A percentile compares a stretch with the other conserved stretches of the same genome.
These are phyloP conservation scores for Ustilago lituana DNA, from an alignment of 1,284 basidiomycete species.

Conservation along the genomic window DNA sequence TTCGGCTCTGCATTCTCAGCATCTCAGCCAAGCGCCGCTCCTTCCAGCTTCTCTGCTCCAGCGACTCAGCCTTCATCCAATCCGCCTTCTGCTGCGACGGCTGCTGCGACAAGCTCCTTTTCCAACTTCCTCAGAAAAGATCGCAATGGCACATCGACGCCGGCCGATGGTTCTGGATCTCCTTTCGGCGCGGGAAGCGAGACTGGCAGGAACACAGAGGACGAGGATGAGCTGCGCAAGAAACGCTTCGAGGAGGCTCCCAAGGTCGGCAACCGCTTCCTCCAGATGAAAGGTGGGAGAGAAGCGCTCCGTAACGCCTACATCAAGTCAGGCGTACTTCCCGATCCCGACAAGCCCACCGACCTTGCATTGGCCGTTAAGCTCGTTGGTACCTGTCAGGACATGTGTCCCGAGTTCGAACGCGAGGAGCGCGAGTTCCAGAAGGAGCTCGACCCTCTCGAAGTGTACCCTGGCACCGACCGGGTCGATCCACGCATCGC, in stretches of 20 bases:
- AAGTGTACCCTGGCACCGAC: slow-evolving; percentile 72
- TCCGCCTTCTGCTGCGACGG: slow-evolving; percentile 2
- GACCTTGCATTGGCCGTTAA: slow-evolving; percentile 86
- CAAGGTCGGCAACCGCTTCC: slow-evolving; percentile 51
- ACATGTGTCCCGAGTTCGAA: slow-evolving; percentile 95
- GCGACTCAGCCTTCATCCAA: not conserved
- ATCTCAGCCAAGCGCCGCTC: not conserved
- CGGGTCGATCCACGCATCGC: slow-evolving; percentile 85
- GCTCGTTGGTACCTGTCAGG: slow-evolving; percentile 86
- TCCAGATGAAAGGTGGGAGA: slow-evolving; percentile 47
- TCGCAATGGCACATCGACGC: slow-evolving; percentile 29
- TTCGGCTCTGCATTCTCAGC: slow-evolving; percentile 18
- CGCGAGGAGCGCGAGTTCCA: slow-evolving; percentile 88
- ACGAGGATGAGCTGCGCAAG: slow-evolving; percentile 49
- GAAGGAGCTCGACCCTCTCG: slow-evolving; percentile 86
- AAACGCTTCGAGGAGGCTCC: slow-evolving; percentile 50
- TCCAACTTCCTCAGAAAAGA: slow-evolving; percentile 48
- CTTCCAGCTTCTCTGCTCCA: not conserved
- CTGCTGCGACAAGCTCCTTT: slow-evolving; percentile 29
- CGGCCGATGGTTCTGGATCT: slow-evolving; percentile 5
- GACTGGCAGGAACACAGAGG: slow-evolving; percentile 1
- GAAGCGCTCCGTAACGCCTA: slow-evolving; percentile 74
- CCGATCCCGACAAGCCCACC: slow-evolving; percentile 80
- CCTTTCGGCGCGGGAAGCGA: not conserved
- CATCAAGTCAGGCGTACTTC: slow-evolving; percentile 86